These are phyloP conservation scores for Lachancea mirantina DNA, from an alignment of 805 yeast genomes.

Conservation along the genomic window DNA sequence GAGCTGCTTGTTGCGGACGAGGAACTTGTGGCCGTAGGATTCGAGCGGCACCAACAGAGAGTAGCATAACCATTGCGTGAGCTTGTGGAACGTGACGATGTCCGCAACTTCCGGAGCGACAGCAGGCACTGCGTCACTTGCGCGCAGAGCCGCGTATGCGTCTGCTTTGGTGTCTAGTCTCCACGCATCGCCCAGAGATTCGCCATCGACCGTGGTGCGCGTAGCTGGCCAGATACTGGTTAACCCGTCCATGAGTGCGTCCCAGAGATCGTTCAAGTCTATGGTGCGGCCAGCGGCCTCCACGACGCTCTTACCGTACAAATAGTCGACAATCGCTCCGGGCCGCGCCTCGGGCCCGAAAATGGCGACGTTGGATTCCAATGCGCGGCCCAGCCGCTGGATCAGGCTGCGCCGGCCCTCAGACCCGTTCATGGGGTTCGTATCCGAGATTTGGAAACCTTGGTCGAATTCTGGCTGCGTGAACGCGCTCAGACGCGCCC, in stretches of 20 bases:
- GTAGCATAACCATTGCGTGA: slow-evolving; percentile 62
- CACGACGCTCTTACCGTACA: slow-evolving; percentile 21
- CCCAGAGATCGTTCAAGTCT: slow-evolving; percentile 46
- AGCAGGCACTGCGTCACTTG: slow-evolving; percentile 21
- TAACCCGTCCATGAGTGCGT: slow-evolving; percentile 47
- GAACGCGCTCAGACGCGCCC: slow-evolving; percentile 33
- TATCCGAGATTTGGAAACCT: slow-evolving; percentile 43
- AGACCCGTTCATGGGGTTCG: slow-evolving; percentile 46
- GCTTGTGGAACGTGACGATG: slow-evolving; percentile 56
- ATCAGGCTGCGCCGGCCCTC: slow-evolving; percentile 47
- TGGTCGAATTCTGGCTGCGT: slow-evolving; percentile 31
- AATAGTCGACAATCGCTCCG: slow-evolving; percentile 48
- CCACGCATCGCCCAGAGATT: slow-evolving; percentile 61
- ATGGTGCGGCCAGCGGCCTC: slow-evolving; percentile 19
- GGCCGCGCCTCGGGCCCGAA: slow-evolving; percentile 45
- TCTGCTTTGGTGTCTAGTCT: slow-evolving; percentile 32
- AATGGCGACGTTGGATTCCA: slow-evolving; percentile 33
- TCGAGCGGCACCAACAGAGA: slow-evolving; percentile 49
- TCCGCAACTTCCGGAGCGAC: slow-evolving; percentile 28
- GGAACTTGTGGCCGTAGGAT: slow-evolving; percentile 37
- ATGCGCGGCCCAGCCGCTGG: slow-evolving; percentile 42
- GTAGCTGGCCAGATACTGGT: slow-evolving; percentile 58
- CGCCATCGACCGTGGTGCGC: slow-evolving; percentile 43
- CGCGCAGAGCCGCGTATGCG: slow-evolving; percentile 25
- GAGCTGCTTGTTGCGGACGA: slow-evolving; percentile 32